phyloP scores from a whole-genome alignment of 805 yeast genomes.

The Lipomyces orientalis region DNA sequence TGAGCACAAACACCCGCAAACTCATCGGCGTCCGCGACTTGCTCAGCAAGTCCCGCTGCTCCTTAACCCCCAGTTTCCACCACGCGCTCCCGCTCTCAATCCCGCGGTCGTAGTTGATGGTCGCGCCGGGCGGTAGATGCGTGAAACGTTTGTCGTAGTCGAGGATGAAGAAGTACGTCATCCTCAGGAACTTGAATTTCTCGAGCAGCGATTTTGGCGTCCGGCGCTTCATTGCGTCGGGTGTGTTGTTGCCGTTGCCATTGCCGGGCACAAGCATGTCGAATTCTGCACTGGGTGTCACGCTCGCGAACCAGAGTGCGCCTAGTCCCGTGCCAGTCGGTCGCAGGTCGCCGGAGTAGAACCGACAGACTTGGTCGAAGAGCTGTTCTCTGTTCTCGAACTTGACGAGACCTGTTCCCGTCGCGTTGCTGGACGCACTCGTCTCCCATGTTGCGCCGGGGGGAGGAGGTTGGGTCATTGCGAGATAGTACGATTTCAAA shows the following conservation, averaged over 20 bases:
- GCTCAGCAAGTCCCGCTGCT: constrained; percentile 35
- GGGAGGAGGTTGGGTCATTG: constrained; percentile 28
- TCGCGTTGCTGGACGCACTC: constrained; percentile 8
- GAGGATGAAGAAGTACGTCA: constrained; percentile 33
- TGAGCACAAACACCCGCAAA: constrained; percentile 24
- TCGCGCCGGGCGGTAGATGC: constrained; percentile 18
- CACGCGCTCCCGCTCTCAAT: constrained; percentile 22
- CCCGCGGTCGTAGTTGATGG: constrained; percentile 17
- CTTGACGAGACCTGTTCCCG: constrained; percentile 21
- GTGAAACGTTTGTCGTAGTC: constrained; percentile 30
- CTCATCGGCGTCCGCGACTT: constrained; percentile 36
- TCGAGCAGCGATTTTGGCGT: constrained; percentile 33
- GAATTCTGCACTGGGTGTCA: not conserved
- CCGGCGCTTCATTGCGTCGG: constrained; percentile 24
- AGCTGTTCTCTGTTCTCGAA: constrained; percentile 33
- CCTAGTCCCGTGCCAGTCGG: not conserved
- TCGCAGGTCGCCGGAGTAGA: constrained; percentile 27
- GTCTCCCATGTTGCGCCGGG: constrained; percentile 25
- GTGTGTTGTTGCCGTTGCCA: not conserved
- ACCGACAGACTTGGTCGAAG: constrained; percentile 30
- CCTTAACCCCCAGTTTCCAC: constrained; percentile 26
- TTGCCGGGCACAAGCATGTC: not conserved
- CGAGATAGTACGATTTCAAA: constrained; percentile 26
- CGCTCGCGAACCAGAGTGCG: constrained; percentile 15
- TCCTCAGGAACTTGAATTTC: constrained; percentile 34